Evolutionary conservation across 805 yeast species (phyloP).

Genomic region (Spathaspora sp.): DNA sequence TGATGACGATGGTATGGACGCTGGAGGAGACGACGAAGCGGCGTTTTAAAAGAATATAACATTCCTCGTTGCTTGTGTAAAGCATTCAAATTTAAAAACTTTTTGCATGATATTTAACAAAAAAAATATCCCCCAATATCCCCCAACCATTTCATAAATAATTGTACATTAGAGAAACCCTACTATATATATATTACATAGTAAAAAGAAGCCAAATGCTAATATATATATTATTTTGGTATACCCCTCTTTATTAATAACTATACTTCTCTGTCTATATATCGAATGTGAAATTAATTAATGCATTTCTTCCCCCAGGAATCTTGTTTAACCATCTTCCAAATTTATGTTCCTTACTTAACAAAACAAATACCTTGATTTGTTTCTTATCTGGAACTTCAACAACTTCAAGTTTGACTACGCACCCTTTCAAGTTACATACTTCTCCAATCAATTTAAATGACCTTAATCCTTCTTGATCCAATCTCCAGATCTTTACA

Average conservation of each 20-base stretch:
- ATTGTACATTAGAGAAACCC: neutral
- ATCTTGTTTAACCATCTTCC: constrained; percentile 79
- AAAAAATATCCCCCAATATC: neutral
- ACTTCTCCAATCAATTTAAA: constrained; percentile 58
- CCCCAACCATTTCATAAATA: neutral
- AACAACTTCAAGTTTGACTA: constrained; percentile 58
- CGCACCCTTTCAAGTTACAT: constrained; percentile 62
- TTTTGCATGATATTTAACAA: neutral
- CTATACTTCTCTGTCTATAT: constrained; percentile 12
- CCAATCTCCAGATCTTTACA: constrained; percentile 74
- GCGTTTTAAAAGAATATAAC: constrained; percentile 47
- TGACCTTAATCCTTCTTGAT: constrained; percentile 52
- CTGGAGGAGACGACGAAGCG: constrained; percentile 69
- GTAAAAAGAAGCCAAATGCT: neutral
- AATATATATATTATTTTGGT: no score
- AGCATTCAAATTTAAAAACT: no score
- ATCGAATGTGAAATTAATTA: constrained; percentile 37
- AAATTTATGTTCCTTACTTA: constrained; percentile 80
- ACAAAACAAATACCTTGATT: constrained; percentile 52
- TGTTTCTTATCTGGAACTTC: constrained; percentile 50
- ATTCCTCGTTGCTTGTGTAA: no score
- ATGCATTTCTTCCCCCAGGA: constrained; percentile 70
- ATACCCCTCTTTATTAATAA: no score
- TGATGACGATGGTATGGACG: constrained; percentile 57
- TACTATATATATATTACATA: neutral